These are phyloP conservation scores for Aspergillus sparsus DNA, from an alignment of 495 filamentous ascomycete species.

Conservation along the genomic window DNA sequence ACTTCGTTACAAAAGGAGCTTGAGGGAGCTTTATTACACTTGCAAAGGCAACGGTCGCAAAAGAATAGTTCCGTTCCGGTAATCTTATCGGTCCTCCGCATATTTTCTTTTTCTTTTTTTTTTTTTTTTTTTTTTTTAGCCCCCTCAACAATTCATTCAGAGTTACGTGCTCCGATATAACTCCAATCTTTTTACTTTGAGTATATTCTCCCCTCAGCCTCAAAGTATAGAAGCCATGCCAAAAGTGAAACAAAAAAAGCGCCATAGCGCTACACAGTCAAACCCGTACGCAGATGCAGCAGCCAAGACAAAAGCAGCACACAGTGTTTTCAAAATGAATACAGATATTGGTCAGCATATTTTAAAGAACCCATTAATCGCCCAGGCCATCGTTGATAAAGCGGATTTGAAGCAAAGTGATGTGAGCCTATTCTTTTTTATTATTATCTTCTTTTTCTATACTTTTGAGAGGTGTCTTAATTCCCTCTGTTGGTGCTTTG, in stretches of 20 bases:
- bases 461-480: too few species aligned
- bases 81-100: conserved; percentile 43
- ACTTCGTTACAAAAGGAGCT: background rate
- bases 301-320: conserved; percentile 56
- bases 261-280: conserved; percentile 51
- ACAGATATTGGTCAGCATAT: conserved; percentile 89
- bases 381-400: conserved; percentile 84
- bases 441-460: too few species aligned
- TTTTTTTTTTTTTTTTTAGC: background rate
- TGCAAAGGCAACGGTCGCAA: conserved; percentile 21
- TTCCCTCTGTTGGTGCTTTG: too few species aligned
- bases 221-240: conserved; percentile 26
- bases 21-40: conserved; percentile 4
- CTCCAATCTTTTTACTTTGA: background rate
- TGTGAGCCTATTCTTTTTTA: conserved; percentile 38
- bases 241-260: conserved; percentile 55
- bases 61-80: conserved; percentile 38
- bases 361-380: conserved; percentile 92
- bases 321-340: conserved; percentile 89
- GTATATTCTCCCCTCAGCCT: background rate
- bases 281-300: conserved; percentile 58
- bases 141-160: background rate
- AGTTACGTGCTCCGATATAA: background rate
- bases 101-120: conserved; percentile 10
- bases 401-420: conserved; percentile 88